These are phyloP conservation scores for Alternaria sp. DNA, from an alignment of 2,329 filamentous ascomycete genomes.

Conservation along the genomic window DNA sequence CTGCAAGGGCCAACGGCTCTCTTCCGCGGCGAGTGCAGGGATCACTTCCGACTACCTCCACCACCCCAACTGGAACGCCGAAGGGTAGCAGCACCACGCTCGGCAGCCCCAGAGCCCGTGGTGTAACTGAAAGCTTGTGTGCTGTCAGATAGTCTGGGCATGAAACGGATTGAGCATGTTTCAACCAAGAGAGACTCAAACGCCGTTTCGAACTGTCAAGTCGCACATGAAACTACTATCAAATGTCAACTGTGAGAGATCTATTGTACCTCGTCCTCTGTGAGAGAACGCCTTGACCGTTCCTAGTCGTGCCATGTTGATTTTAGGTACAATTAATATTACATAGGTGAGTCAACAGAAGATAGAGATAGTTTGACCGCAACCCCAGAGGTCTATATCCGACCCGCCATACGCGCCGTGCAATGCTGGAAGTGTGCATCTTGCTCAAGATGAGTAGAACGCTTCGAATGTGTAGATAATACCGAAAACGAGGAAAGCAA, in stretches of 20 bases:
- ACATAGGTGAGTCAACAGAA: constrained; percentile 21
- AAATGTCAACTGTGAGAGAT: neutral
- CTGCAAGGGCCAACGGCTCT: constrained; percentile 17
- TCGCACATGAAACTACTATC: neutral
- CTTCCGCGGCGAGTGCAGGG: constrained; percentile 25
- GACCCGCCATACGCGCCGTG: constrained; percentile 26
- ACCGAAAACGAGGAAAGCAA: constrained; percentile 89
- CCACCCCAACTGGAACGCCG: neutral
- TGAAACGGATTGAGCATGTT: neutral
- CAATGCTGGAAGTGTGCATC: constrained; percentile 25
- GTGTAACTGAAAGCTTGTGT: neutral
- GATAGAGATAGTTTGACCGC: neutral
- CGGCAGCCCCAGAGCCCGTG: neutral
- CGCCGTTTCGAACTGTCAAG: neutral
- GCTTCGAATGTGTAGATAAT: constrained; percentile 90
- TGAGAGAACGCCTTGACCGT: constrained; percentile 20
- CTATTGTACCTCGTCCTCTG: constrained; percentile 1
- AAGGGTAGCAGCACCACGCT: neutral
- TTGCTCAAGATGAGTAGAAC: constrained; percentile 57
- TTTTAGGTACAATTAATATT: constrained; percentile 31
- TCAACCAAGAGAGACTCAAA: neutral
- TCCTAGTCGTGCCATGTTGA: constrained; percentile 3
- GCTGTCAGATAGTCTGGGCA: neutral
- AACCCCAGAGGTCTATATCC: constrained; percentile 10
- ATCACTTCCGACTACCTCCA: constrained; percentile 10